Evolutionary conservation across 176 grass and related monocot species (phyloP).

Genomic region (Oryza brachyantha): DNA sequence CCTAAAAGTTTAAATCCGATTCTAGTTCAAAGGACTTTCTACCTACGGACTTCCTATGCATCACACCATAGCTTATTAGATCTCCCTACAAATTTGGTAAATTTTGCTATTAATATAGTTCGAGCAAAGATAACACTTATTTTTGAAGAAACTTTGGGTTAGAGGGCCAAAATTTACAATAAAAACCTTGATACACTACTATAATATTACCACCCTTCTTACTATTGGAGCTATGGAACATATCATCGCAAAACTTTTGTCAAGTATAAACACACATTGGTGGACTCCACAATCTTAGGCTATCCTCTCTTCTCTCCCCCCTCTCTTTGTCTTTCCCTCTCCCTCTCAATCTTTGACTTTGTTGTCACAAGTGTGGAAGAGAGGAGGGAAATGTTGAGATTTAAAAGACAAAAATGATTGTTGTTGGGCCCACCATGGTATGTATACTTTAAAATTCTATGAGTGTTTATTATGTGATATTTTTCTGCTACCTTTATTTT

Average conservation of each 20-base stretch:
- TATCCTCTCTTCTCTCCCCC: not conserved
- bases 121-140: not conserved
- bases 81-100: not conserved
- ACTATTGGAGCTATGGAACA: not conserved
- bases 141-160: not conserved
- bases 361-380: not conserved
- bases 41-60: not conserved
- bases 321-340: not conserved
- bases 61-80: not conserved
- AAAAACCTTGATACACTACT: not conserved
- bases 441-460: too few species aligned
- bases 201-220: not conserved
- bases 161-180: not conserved
- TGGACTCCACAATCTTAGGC: not conserved
- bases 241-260: not conserved
- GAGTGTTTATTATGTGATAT: too few species aligned
- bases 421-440: too few species aligned
- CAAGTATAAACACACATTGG: not conserved
- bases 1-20: not conserved
- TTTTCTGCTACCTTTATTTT: too few species aligned
- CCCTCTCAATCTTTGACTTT: not conserved
- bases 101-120: not conserved
- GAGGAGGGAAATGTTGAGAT: too few species aligned
- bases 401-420: too few species aligned
- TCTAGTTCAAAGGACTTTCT: not conserved